These are phyloP conservation scores for Hymenoscyphus fructigenus DNA, from an alignment of 2,329 filamentous ascomycete genomes.

Conservation along the genomic window DNA sequence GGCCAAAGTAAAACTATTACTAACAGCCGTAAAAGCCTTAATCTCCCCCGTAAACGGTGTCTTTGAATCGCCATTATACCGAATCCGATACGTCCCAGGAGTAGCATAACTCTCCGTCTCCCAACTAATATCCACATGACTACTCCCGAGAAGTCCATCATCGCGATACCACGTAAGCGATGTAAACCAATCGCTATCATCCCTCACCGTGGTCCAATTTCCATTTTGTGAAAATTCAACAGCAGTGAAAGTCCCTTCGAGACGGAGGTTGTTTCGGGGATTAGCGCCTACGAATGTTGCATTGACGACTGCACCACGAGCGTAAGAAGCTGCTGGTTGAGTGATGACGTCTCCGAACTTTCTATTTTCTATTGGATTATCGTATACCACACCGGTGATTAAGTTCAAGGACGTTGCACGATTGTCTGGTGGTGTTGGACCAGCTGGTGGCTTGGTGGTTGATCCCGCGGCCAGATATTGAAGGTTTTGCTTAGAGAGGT, in stretches of 20 bases:
- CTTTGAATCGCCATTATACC: slow-evolving; percentile 85
- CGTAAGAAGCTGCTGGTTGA: slow-evolving; percentile 54
- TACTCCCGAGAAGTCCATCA: slow-evolving; percentile 67
- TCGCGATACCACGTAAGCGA: slow-evolving; percentile 78
- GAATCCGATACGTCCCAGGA: slow-evolving; percentile 71
- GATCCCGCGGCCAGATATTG: slow-evolving; percentile 58
- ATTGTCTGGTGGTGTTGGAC: slow-evolving; percentile 77
- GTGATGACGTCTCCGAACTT: slow-evolving; percentile 67
- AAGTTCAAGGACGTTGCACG: slow-evolving; percentile 73
- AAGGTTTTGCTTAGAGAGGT: slow-evolving; percentile 73
- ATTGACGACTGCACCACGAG: slow-evolving; percentile 59
- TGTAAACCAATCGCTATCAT: slow-evolving; percentile 81
- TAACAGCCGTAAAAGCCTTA: slow-evolving; percentile 64
- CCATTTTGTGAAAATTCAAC: slow-evolving; percentile 61
- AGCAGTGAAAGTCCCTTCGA: slow-evolving; percentile 74
- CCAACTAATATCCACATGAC: slow-evolving; percentile 79
- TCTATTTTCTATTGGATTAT: slow-evolving; percentile 63
- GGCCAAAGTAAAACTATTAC: slow-evolving; percentile 4
- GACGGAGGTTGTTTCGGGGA: slow-evolving; percentile 80
- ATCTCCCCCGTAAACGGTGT: slow-evolving; percentile 57
- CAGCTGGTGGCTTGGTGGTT: slow-evolving; percentile 43
- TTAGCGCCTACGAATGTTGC: slow-evolving; percentile 83
- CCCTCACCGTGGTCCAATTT: slow-evolving; percentile 65
- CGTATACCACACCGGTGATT: slow-evolving; percentile 75
- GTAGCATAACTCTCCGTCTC: slow-evolving; percentile 63